Evolutionary conservation across 352 stramenopile genomes (phyloP).

Genomic region (Phytophthora macrochlamydospora): DNA sequence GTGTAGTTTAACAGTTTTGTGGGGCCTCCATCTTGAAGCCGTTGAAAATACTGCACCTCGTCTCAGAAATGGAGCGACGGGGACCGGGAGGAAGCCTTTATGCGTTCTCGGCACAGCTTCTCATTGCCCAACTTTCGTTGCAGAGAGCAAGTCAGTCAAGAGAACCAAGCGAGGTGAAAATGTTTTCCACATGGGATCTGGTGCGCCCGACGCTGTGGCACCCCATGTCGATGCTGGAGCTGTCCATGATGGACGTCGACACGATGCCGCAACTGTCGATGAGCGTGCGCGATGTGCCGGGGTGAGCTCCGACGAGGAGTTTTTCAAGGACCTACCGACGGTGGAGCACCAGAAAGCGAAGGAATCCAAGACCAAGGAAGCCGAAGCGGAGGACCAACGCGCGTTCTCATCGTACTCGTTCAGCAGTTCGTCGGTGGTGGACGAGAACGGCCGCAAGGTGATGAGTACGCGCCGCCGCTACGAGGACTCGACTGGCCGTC

Average conservation of each 20-base stretch:
- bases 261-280: slow-evolving; percentile 51
- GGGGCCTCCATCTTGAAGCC: background rate
- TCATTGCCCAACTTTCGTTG: slow-evolving; percentile 36
- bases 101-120: background rate
- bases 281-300: slow-evolving; percentile 36
- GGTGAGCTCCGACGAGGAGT: slow-evolving; percentile 67
- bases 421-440: slow-evolving; percentile 35
- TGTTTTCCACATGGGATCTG: slow-evolving; percentile 81
- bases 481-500: slow-evolving; percentile 36
- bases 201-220: slow-evolving; percentile 81
- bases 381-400: slow-evolving; percentile 34
- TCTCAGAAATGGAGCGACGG: background rate
- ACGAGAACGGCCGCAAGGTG: slow-evolving; percentile 42
- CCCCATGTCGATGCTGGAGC: slow-evolving; percentile 79
- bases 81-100: background rate
- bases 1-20: no score
- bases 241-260: slow-evolving; percentile 82
- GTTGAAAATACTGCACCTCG: background rate
- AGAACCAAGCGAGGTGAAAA: slow-evolving; percentile 11
- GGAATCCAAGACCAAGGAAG: slow-evolving; percentile 30
- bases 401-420: slow-evolving; percentile 53
- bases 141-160: slow-evolving; percentile 20
- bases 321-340: slow-evolving; percentile 78
- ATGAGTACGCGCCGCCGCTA: slow-evolving; percentile 38
- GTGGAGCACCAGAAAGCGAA: slow-evolving; percentile 25